Percentiles rank a stretch among this genome's conserved stretches.
Conservation (phyloP, 306 rosid species). For the Myrica gale region DNA sequence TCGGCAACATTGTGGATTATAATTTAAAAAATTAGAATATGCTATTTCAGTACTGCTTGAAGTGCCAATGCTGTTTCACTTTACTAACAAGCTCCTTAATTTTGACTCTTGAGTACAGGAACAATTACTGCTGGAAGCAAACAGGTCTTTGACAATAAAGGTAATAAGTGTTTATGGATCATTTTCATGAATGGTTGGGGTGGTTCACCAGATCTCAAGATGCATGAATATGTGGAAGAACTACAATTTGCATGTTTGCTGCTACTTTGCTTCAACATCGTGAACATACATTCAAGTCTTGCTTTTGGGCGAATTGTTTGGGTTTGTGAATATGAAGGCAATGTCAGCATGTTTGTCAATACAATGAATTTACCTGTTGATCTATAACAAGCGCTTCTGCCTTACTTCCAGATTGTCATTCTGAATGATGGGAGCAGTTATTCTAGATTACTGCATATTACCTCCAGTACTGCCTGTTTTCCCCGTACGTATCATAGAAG, state of each 20-base stretch:
- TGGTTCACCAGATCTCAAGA: neutral
- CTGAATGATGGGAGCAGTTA: neutral
- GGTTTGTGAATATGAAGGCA: neutral
- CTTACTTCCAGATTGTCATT: neutral
- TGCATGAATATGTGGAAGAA: neutral
- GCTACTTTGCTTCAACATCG: neutral
- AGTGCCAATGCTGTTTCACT: neutral
- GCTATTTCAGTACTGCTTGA: too few relatives aligned
- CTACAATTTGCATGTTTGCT: neutral
- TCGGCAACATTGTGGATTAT: neutral
- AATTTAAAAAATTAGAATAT: too few relatives aligned
- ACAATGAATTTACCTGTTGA: neutral
- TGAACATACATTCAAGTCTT: neutral
- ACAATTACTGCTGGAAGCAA: slow-evolving; percentile 68
- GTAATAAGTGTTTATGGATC: slow-evolving; percentile 27
- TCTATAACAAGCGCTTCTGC: neutral
- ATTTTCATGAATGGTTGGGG: neutral
- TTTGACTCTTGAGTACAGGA: slow-evolving; percentile 66
- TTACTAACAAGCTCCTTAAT: slow-evolving; percentile 10
- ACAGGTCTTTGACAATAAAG: slow-evolving; percentile 75
- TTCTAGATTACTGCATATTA: neutral
- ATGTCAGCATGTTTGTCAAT: neutral
- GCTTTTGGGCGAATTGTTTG: neutral
- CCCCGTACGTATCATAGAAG: neutral
- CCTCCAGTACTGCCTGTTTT: neutral